phyloP scores from a whole-genome alignment of 2,329 filamentous ascomycete genomes.

The Botrytis tulipae region DNA sequence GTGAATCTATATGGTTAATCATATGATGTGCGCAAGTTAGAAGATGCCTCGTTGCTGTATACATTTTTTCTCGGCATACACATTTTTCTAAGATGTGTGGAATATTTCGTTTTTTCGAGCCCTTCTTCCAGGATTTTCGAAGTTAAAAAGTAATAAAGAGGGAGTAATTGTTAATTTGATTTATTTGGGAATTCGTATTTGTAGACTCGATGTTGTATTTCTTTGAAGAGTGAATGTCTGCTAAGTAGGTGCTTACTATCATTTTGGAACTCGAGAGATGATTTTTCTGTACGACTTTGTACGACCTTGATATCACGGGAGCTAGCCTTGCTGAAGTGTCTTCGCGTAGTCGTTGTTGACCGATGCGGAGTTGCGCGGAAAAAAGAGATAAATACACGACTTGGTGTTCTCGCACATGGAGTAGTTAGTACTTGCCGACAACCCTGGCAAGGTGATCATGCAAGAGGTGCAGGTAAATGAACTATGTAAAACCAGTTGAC shows the following conservation, averaged over 20 bases:
- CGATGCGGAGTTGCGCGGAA: no score
- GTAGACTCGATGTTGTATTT: background rate
- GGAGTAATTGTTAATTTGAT: background rate
- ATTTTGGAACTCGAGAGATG: background rate
- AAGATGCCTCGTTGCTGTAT: background rate
- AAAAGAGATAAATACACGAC: no score
- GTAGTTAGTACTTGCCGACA: no score
- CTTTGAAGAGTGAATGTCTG: accelerated
- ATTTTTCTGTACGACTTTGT: background rate
- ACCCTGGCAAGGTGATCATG: no score
- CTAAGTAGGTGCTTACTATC: background rate
- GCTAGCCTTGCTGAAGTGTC: background rate
- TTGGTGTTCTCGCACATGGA: no score
- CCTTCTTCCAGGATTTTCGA: background rate
- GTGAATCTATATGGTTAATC: no score
- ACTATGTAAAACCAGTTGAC: no score
- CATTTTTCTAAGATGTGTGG: no score
- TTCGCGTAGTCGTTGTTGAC: background rate
- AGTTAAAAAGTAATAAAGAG: no score
- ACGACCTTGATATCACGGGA: background rate
- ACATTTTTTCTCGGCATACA: background rate
- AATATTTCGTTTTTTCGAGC: no score
- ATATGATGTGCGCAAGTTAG: no score
- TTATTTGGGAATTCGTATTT: background rate
- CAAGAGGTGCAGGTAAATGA: no score